Base-by-base conservation (phyloP, 805 yeast genomes). In the Starmerella bombicola region DNA sequence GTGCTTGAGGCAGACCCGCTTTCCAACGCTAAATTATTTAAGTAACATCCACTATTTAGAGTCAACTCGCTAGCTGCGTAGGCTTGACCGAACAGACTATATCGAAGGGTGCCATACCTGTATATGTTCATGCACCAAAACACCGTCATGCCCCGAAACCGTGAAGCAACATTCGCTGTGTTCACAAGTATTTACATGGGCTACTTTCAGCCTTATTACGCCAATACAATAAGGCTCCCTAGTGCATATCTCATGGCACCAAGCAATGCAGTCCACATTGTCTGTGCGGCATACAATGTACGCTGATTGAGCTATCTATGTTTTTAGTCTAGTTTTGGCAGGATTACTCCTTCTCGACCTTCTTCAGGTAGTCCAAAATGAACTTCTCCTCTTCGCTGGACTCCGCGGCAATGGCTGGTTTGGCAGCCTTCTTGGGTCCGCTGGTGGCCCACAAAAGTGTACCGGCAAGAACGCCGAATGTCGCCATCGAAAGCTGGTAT, bases 351-450 rank as follows among this genome's bases (percentile, higher is more conserved):
- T 47, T 55, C 51, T 67, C 69, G 48, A 63, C 65, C 58, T 69
- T 64, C 60, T 68, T 63, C 64, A 76, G 68, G 70, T 74, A 85
- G 55, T 76, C 80, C 54, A 55, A 46, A 45, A 86, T 78, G 68
- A 80, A 86, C 62, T 79, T 76, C 63, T 82, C 93, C 68, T 86
- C 96, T 57, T 84, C 96, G 53, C 84, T 76, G 37, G 85, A 73
- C 42, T 75, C 63, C 50, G 94, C 93, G 50, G 74, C 73, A 61
- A 84, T 71, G 30, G 76, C 67, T 34, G 91, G 85, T 53, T 66
- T 69, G 47, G 70, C 67, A 51, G 75, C 68, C 37, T 49, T 41
- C 55, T 55, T 53, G 41, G 46, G 67, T 65, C 81, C 79, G 76
- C 62, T 86, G 83, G 48, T 45, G 62, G 82, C 80, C 59, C 91